These are phyloP conservation scores for Globisporangium orthogonon DNA, from an alignment of 352 stramenopile species.

Conservation along the genomic window DNA sequence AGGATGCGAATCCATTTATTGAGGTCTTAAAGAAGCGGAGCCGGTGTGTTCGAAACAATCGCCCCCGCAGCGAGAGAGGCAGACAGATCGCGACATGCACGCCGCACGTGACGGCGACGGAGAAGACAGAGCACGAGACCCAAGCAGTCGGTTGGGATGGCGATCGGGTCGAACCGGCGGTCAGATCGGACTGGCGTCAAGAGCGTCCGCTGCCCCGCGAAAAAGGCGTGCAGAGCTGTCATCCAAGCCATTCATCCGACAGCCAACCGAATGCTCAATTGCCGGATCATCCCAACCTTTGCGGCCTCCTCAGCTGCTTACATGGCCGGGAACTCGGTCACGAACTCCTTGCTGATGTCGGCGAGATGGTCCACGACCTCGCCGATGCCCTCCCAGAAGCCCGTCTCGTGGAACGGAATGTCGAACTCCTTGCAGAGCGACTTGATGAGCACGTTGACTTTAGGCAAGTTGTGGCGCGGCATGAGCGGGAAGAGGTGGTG, in stretches of 20 bases:
- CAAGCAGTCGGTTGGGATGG: neutral
- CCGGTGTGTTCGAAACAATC: neutral
- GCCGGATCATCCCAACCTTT: neutral
- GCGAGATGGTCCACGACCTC: slow-evolving; percentile 94
- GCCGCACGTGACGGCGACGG: too few relatives aligned
- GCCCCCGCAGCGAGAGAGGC: neutral
- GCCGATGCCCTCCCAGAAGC: slow-evolving; percentile 89
- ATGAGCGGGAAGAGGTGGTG: slow-evolving; percentile 98
- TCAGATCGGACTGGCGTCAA: too few relatives aligned
- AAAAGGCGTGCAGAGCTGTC: neutral
- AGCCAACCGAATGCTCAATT: too few relatives aligned
- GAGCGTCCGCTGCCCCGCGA: neutral
- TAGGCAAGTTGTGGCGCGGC: slow-evolving; percentile 93
- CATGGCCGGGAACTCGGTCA: slow-evolving; percentile 97
- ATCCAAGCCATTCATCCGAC: neutral
- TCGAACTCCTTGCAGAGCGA: slow-evolving; percentile 96
- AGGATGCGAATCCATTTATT: neutral
- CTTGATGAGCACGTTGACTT: slow-evolving; percentile 93
- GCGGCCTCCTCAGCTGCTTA: slow-evolving; percentile 46
- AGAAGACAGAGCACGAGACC: neutral
- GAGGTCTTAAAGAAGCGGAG: neutral
- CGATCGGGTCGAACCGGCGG: too few relatives aligned
- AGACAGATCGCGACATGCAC: neutral
- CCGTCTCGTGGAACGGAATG: slow-evolving; percentile 95
- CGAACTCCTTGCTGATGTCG: slow-evolving; percentile 92